phyloP scores from a whole-genome alignment of 2,329 filamentous ascomycete genomes.

The Sarocladiaceae sp. region DNA sequence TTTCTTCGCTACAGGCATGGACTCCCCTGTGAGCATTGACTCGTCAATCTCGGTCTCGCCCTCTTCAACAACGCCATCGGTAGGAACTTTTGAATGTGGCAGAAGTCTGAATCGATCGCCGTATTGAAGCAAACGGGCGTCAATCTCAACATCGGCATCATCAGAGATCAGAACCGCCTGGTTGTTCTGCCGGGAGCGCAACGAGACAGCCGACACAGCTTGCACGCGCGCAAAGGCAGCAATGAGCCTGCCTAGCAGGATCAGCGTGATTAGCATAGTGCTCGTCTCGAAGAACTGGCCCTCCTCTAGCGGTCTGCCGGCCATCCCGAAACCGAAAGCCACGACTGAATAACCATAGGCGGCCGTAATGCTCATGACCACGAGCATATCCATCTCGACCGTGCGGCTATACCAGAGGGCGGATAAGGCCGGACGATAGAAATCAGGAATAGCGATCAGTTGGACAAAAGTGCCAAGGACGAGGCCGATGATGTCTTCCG shows the following conservation, averaged over 20 bases:
- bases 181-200: slow-evolving; percentile 52
- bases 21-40: slow-evolving; percentile 75
- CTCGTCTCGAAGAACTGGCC: slow-evolving; percentile 57
- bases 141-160: slow-evolving; percentile 46
- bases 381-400: slow-evolving; percentile 54
- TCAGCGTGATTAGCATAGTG: slow-evolving; percentile 54
- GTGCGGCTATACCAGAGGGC: slow-evolving; percentile 38
- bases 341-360: slow-evolving; percentile 47
- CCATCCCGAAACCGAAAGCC: slow-evolving; percentile 31
- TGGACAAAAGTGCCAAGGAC: slow-evolving; percentile 48
- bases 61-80: slow-evolving; percentile 62
- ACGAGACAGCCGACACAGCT: slow-evolving; percentile 51
- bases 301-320: slow-evolving; percentile 21
- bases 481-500: slow-evolving; percentile 28
- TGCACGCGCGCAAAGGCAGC: slow-evolving; percentile 48
- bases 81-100: slow-evolving; percentile 57
- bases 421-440: slow-evolving; percentile 44
- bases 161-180: slow-evolving; percentile 49
- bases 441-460: slow-evolving; percentile 40
- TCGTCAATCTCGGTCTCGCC: slow-evolving; percentile 69
- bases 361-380: slow-evolving; percentile 49
- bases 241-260: slow-evolving; percentile 52
- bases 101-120: slow-evolving; percentile 62
- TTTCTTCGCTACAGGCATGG: slow-evolving; percentile 54
- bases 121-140: slow-evolving; percentile 64